phyloP scores from a whole-genome alignment of 164 flowering plant genomes.

The Vitis riparia region DNA sequence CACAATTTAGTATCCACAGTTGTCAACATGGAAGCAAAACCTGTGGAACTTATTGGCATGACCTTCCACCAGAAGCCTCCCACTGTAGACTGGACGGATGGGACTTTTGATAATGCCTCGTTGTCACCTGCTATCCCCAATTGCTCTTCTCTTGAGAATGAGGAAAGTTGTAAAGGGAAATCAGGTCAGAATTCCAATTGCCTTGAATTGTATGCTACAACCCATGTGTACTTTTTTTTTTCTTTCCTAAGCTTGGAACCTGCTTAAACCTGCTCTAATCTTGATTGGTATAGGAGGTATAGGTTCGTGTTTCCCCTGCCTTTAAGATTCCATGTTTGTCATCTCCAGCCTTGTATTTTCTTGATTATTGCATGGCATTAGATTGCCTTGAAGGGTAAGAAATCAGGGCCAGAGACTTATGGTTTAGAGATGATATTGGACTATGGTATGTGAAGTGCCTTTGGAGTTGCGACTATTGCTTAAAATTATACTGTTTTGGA shows the following conservation, averaged over 20 bases:
- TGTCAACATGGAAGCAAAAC: constrained; percentile 7
- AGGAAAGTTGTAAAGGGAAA: constrained; percentile 16
- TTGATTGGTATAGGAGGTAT: too few relatives aligned
- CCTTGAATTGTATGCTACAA: not conserved
- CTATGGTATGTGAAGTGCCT: not conserved
- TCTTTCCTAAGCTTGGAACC: not conserved
- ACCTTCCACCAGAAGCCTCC: constrained; percentile 54
- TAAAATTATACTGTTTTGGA: too few relatives aligned
- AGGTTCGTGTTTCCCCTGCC: too few relatives aligned
- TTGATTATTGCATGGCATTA: too few relatives aligned
- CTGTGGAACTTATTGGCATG: constrained; percentile 33
- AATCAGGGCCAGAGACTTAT: not conserved
- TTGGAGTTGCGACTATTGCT: not conserved
- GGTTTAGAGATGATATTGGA: not conserved
- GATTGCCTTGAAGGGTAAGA: too few relatives aligned
- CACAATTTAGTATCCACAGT: not conserved
- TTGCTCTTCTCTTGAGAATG: constrained; percentile 6
- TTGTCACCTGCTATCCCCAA: not conserved
- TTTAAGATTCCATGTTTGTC: not conserved
- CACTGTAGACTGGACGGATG: constrained; percentile 18
- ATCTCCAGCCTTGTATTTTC: not conserved
- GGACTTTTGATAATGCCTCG: constrained; percentile 17
- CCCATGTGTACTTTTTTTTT: not conserved
- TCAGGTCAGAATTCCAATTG: constrained; percentile 27
- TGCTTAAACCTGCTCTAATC: too few relatives aligned